Evolutionary conservation across 2,329 filamentous ascomycete species (phyloP), one percentile per base, ranked within the genome.

Genomic region (Alternaria rosae): DNA sequence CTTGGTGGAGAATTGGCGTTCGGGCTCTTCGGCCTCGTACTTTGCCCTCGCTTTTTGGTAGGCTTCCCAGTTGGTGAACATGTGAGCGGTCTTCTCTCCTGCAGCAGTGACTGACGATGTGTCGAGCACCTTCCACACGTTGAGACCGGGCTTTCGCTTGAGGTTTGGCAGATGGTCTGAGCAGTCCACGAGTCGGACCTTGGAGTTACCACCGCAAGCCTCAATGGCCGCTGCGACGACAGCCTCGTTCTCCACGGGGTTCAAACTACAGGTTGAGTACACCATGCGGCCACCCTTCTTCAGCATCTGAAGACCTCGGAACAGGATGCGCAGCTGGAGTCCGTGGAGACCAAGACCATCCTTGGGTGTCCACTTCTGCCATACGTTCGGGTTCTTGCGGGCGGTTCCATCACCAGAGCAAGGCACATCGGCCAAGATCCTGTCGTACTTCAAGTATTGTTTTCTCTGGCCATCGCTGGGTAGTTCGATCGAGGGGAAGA

Each of bases 191-290:
- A 99, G 89, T 67, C 91, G 87, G 52, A 99, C 91, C 75, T 94
- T 95, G 13, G 86, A 85, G 5, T 88, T 81, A 4, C 95, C 95
- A 65, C 95, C 95, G 74, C 94, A 98, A 59, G 94, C 88, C 71
- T 93, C 91, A 70, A 99, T 94, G 11, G 95, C 95, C 25, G 91
- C 90, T 1, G 92, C 89, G 62, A 99, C 85, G 15, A 98, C 93
- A 7, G 95, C 91, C 81, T 99, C 95, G 75, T 99, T 97, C 83
- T 99, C 95, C 26, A 98, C 89, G 0, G 95, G 95, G 81, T 99
- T 99, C 92, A 99, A 93, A 80, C 93, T 97, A 85, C 95, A 99
- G 20, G 95, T 99, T 4, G 94, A 98, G 83, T 98, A 99, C 54
- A 99, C 94, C 26, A 98, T 92, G 66, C 94, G 89, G 54, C 95